phyloP scores from a whole-genome alignment of 768 basidiomycete genomes.

The Lepiota brunneoincarnata region DNA sequence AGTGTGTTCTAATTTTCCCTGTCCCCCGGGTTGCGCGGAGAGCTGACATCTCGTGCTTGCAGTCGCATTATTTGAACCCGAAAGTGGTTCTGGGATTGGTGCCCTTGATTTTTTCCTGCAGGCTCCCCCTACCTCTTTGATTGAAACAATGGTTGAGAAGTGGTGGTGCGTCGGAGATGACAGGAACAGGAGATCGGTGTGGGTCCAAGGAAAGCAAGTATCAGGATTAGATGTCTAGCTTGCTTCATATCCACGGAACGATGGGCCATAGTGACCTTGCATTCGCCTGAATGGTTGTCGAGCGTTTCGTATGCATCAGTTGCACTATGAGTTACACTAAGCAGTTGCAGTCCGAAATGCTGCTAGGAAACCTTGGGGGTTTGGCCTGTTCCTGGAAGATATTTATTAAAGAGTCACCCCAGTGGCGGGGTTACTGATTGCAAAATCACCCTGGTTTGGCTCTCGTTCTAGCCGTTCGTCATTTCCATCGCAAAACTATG shows the following conservation, averaged over 20 bases:
- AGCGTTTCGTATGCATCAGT: no score
- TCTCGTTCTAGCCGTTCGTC: no score
- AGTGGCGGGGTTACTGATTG: no score
- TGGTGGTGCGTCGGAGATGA: constrained; percentile 87
- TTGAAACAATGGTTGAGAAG: constrained; percentile 67
- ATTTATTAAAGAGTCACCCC: no score
- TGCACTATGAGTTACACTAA: no score
- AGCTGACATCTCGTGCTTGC: constrained; percentile 5
- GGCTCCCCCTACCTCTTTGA: constrained; percentile 10
- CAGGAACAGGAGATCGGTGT: constrained; percentile 64
- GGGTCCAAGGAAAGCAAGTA: constrained; percentile 62
- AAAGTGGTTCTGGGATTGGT: constrained; percentile 46
- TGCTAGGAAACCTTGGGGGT: no score
- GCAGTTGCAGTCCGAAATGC: no score
- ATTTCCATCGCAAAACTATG: no score
- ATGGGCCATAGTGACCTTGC: no score
- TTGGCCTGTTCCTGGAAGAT: no score
- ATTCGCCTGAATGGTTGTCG: no score
- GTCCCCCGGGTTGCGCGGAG: background rate
- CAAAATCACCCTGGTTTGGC: no score
- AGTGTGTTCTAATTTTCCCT: constrained; percentile 44
- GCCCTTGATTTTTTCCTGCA: constrained; percentile 68
- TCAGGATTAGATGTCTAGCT: background rate
- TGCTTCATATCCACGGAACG: background rate
- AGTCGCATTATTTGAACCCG: constrained; percentile 49